Evolutionary conservation across 768 basidiomycete species (phyloP).

Genomic region (Boletales sp.): DNA sequence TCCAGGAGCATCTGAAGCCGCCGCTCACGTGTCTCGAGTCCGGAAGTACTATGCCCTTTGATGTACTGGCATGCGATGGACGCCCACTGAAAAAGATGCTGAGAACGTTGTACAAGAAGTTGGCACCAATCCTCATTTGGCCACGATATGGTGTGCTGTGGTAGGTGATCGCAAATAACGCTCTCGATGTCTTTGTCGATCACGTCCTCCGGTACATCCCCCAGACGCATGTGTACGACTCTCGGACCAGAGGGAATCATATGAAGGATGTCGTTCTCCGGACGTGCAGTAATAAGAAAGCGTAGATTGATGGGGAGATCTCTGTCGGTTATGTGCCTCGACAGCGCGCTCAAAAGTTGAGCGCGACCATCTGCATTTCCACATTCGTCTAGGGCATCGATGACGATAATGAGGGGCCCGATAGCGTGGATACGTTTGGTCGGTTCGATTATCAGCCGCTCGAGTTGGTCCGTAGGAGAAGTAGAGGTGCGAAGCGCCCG

Average conservation of each 20-base stretch:
- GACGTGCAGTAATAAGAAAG: neutral
- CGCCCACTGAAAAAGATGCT: conserved; percentile 26
- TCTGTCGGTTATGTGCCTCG: neutral
- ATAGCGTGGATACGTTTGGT: conserved; percentile 7
- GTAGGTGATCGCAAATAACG: neutral
- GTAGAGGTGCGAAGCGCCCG: too few relatives aligned
- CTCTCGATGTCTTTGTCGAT: neutral
- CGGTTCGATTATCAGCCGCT: conserved; percentile 17
- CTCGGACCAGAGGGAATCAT: conserved; percentile 10
- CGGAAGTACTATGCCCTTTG: neutral
- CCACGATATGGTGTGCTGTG: neutral
- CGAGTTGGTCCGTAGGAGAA: neutral
- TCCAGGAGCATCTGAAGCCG: neutral
- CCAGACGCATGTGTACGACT: conserved; percentile 10
- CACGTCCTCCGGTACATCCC: neutral
- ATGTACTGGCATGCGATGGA: conserved; percentile 15
- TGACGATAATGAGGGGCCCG: conserved; percentile 26
- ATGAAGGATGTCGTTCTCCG: neutral
- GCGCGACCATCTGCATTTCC: neutral
- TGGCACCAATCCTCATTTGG: conserved; percentile 6
- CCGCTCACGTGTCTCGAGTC: neutral
- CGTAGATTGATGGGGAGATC: neutral
- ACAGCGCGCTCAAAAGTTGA: neutral
- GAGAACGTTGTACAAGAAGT: conserved; percentile 8
- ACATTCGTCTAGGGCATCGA: conserved; percentile 25